A percentile compares a stretch with the other conserved stretches of the same genome.
These are phyloP conservation scores for Tolypocladium ophioglossoides DNA, from an alignment of 2,329 filamentous ascomycete species.

Conservation along the genomic window DNA sequence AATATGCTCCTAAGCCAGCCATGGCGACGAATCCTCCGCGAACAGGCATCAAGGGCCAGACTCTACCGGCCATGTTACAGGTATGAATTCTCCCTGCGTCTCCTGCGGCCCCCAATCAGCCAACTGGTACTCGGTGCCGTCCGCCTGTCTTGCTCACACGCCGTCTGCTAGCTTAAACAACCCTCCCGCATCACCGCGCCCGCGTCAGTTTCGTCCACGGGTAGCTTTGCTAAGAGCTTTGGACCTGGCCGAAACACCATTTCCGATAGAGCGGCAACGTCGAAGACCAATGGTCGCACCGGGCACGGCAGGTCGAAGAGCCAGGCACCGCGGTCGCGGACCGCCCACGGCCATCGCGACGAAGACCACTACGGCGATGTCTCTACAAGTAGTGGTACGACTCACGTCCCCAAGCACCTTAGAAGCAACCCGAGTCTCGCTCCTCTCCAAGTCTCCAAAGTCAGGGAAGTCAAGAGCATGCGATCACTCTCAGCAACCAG, in stretches of 20 bases:
- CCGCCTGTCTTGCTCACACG: background rate
- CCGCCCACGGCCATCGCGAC: conserved; percentile 29
- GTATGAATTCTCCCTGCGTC: conserved; percentile 11
- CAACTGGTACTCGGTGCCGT: background rate
- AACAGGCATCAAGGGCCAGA: conserved; percentile 33
- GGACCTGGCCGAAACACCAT: conserved; percentile 40
- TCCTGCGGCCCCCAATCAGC: background rate
- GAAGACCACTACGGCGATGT: conserved; percentile 26
- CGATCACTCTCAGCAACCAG: conserved; percentile 20
- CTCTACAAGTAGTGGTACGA: conserved; percentile 22
- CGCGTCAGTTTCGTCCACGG: conserved; percentile 18
- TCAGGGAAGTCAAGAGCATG: conserved; percentile 14
- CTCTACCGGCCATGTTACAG: conserved; percentile 21
- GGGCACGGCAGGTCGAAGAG: conserved; percentile 33
- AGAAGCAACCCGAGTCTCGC: background rate
- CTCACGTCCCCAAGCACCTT: conserved; percentile 1
- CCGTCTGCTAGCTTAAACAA: conserved; percentile 20
- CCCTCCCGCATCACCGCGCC: conserved; percentile 29
- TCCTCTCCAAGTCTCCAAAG: conserved; percentile 7
- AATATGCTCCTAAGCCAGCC: conserved; percentile 29
- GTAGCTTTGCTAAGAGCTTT: conserved; percentile 45
- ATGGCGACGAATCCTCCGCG: conserved; percentile 20
- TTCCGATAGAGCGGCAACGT: conserved; percentile 38
- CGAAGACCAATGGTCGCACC: conserved; percentile 31
- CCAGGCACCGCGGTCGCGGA: conserved; percentile 24